phyloP scores from a whole-genome alignment of 2,329 filamentous ascomycete genomes.

The Harringtonia aguacate region DNA sequence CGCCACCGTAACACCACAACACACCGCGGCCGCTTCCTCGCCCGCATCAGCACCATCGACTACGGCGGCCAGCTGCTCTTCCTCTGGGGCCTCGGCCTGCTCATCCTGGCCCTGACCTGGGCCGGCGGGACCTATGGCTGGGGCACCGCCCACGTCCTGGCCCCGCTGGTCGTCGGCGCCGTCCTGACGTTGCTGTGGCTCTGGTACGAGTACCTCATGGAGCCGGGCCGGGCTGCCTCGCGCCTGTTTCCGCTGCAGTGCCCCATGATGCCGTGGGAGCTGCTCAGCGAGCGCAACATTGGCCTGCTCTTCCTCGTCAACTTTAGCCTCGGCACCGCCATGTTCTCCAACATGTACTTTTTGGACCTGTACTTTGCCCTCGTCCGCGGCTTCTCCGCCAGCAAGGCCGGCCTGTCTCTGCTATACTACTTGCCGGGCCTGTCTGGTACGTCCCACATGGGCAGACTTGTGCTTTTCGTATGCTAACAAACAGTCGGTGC shows the following conservation, averaged over 20 bases:
- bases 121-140: slow-evolving; percentile 26
- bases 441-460: slow-evolving; percentile 31
- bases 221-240: too few species aligned
- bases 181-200: too few species aligned
- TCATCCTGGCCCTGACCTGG: slow-evolving; percentile 36
- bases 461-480: neutral
- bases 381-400: slow-evolving; percentile 39
- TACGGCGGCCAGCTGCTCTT: slow-evolving; percentile 38
- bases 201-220: too few species aligned
- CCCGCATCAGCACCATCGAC: too few species aligned
- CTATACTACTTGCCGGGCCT: slow-evolving; percentile 56
- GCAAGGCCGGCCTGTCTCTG: slow-evolving; percentile 44
- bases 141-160: slow-evolving; percentile 32
- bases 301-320: too few species aligned
- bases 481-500: slow-evolving; percentile 33
- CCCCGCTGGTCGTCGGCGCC: slow-evolving; percentile 38
- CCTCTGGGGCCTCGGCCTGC: slow-evolving; percentile 36
- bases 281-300: too few species aligned
- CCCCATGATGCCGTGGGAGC: too few species aligned
- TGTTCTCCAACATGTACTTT: too few species aligned
- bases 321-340: too few species aligned
- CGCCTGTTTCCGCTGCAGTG: too few species aligned
- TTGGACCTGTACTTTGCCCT: slow-evolving; percentile 58
- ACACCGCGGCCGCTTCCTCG: too few species aligned
- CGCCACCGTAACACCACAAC: neutral